A percentile compares a stretch with the other conserved stretches of the same genome.
Evolutionary conservation across 768 basidiomycete species (phyloP).

Genomic region (Lactarius sp.): DNA sequence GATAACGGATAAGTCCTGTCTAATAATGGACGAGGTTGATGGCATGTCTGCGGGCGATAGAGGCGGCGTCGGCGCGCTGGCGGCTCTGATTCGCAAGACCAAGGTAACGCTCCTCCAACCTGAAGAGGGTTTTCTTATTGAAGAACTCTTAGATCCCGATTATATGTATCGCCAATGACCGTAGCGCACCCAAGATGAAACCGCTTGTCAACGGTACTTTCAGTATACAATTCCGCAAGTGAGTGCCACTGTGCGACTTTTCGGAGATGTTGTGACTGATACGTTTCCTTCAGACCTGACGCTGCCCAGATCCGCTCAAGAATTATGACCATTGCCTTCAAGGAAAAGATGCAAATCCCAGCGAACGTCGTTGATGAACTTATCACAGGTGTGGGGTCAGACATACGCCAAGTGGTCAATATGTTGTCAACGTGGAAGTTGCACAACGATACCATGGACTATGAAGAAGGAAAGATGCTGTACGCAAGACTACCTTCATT

Average conservation of each 20-base stretch:
- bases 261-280: not conserved
- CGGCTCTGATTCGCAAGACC: conserved; percentile 87
- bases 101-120: conserved; percentile 45
- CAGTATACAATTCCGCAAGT: conserved; percentile 76
- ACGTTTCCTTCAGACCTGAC: conserved; percentile 55
- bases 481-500: conserved; percentile 39
- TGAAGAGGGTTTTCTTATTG: not conserved
- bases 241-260: conserved; percentile 24
- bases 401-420: conserved; percentile 95
- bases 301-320: conserved; percentile 75
- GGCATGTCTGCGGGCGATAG: conserved; percentile 98
- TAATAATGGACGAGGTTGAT: conserved; percentile 99
- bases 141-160: conserved; percentile 69
- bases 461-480: conserved; percentile 90
- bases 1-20: conserved; percentile 74
- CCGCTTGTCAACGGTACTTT: conserved; percentile 72
- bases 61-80: conserved; percentile 92
- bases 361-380: conserved; percentile 91
- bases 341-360: conserved; percentile 92
- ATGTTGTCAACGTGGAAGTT: conserved; percentile 98
- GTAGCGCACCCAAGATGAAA: conserved; percentile 82
- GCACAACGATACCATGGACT: conserved; percentile 75
- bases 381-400: conserved; percentile 82
- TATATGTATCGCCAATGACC: conserved; percentile 96
- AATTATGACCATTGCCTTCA: conserved; percentile 83